phyloP scores from a whole-genome alignment of 768 basidiomycete species.

The Naganishia vaughanmartiniae region DNA sequence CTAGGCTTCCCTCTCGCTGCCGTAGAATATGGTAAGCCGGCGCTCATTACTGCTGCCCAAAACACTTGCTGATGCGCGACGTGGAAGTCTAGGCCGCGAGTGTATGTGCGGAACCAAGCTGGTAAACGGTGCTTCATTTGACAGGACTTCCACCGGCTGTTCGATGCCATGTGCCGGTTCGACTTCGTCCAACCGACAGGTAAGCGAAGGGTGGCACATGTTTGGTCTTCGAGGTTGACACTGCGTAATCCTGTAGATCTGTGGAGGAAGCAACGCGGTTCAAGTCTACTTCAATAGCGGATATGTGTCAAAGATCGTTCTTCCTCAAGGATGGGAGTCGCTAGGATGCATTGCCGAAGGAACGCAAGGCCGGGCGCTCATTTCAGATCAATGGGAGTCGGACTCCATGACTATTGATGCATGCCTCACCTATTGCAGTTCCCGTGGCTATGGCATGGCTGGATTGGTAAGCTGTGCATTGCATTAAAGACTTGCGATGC shows the following conservation, averaged over 20 bases:
- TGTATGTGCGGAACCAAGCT: slow-evolving; percentile 43
- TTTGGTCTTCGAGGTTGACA: not conserved
- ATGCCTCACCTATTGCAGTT: slow-evolving; percentile 63
- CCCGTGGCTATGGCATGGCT: slow-evolving; percentile 62
- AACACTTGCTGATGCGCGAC: not conserved
- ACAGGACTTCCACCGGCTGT: not conserved
- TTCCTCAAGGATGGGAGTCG: slow-evolving; percentile 42
- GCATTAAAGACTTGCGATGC: not conserved
- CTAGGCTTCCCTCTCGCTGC: slow-evolving; percentile 61
- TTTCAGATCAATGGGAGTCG: slow-evolving; percentile 49
- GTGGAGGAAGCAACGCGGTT: slow-evolving; percentile 63
- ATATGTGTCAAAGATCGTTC: slow-evolving; percentile 3
- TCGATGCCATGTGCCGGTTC: slow-evolving; percentile 35
- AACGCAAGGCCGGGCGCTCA: slow-evolving; percentile 38
- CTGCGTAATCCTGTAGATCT: slow-evolving; percentile 44
- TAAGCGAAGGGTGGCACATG: not conserved
- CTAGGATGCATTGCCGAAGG: slow-evolving; percentile 44
- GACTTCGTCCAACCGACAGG: slow-evolving; percentile 1
- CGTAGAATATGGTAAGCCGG: slow-evolving; percentile 18
- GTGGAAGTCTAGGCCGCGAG: slow-evolving; percentile 24
- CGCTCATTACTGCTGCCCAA: not conserved
- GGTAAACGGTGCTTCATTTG: slow-evolving; percentile 35
- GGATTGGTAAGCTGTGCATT: slow-evolving; percentile 10
- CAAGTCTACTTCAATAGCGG: not conserved
- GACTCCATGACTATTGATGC: slow-evolving; percentile 59